phyloP scores from a whole-genome alignment of 371 early-diverging fungal species.

The Lichtheimia hyalospora region DNA sequence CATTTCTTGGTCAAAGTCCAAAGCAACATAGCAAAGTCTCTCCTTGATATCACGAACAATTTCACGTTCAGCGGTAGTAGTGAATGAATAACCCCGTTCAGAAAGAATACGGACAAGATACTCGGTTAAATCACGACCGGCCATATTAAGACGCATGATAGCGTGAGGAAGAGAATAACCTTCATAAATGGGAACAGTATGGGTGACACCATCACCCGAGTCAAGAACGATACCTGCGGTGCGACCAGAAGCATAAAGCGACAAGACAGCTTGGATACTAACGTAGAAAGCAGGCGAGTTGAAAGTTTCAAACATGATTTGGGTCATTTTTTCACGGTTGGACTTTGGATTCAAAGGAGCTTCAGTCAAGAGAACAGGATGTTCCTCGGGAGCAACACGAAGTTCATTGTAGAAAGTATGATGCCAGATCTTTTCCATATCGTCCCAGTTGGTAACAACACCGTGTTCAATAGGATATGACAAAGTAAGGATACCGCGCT shows the following conservation, averaged over 20 bases:
- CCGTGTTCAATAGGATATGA: constrained; percentile 99
- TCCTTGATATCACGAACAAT: constrained; percentile 99
- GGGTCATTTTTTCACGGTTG: constrained; percentile 99
- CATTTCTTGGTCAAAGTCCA: constrained; percentile 99
- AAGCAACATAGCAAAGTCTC: constrained; percentile 99
- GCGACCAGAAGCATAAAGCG: constrained; percentile 98
- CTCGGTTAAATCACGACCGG: constrained; percentile 97
- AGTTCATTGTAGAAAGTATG: constrained; percentile 94
- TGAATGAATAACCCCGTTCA: constrained; percentile 98
- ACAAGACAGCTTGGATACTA: constrained; percentile 98
- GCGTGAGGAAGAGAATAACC: constrained; percentile 99
- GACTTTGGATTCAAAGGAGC: constrained; percentile 99
- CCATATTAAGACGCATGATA: constrained; percentile 95
- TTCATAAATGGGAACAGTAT: constrained; percentile 99
- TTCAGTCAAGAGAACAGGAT: constrained; percentile 99
- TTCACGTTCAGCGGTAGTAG: constrained; percentile 99
- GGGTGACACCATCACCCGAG: constrained; percentile 99
- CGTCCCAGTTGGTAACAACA: constrained; percentile 99
- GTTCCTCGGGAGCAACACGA: constrained; percentile 90
- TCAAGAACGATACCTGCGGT: constrained; percentile 99
- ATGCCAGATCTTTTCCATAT: constrained; percentile 99
- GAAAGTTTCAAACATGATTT: constrained; percentile 99
- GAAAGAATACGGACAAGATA: constrained; percentile 97
- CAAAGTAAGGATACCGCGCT: constrained; percentile 99
- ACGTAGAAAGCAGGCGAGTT: constrained; percentile 99